Evolutionary conservation across 371 early-diverging fungal species (phyloP), one percentile per base, ranked within the genome.

Genomic region (Mortierella sp.): DNA sequence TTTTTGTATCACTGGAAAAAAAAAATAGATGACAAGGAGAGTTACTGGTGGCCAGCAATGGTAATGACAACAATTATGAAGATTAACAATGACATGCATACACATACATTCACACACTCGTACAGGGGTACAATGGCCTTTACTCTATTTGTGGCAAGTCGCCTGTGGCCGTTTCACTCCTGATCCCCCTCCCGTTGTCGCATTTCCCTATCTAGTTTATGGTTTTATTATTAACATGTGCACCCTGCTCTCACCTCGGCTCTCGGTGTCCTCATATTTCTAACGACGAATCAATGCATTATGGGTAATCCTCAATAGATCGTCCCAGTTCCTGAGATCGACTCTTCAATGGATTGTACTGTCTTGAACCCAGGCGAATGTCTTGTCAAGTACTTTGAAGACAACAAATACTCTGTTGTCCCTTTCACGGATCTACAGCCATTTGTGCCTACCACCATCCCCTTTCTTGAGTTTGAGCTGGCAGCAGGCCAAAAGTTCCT

Each of bases 251-350:
- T 63, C 36, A 19, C 52, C 28, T 55, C 32, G 33, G 52, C 45
- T 45, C 28, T 48, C 67, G 21, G 16, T 28, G 24, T 33, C 21
- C 24, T 61, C 21, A 24, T 50, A 33, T 67, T 58, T 55, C 58
- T 67, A 22, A 19, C 45, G 21, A 21, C 45, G 52, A 41, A 47
- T 62, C 67, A 15, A 22, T 64, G 47, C 53, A 63, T 67, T 58
- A 63, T 67, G 67, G 74, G 68, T 65, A 65, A 33, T 65, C n/a
- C 40, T 40, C 19, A 43, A 53, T 83, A 86, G 87, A 87, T 87
- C 70, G 87, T 87, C 24, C 87, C 87, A 7, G 85, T 85, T 1
- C 84, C 85, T 32, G 87, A 87, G 74, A 85, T 87, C 63, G 87
- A 87, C 53, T 72, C 86, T 10, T 74, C 85, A 15, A 87, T 87